Evolutionary conservation across 1,139 yeast species (phyloP).

Genomic region (Petasospora fabianii): DNA sequence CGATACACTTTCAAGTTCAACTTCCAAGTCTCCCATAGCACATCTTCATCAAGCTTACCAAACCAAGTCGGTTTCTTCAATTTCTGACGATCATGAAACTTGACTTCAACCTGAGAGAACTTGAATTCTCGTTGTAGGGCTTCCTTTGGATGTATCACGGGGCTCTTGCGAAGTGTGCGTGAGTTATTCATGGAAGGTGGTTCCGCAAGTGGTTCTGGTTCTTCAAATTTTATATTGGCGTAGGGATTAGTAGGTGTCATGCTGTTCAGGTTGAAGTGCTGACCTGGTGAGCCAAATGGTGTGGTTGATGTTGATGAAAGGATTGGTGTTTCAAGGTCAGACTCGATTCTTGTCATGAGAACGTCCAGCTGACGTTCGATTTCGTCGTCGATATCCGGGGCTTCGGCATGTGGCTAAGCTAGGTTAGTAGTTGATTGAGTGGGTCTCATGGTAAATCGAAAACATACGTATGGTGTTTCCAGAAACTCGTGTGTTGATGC

Average conservation of each 20-base stretch:
- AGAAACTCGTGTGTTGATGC: conserved; percentile 46
- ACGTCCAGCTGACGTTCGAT: conserved; percentile 28
- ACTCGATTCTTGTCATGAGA: conserved; percentile 24
- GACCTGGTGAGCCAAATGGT: conserved; percentile 25
- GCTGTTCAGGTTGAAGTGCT: conserved; percentile 11
- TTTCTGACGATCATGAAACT: conserved; percentile 33
- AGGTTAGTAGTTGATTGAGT: neutral
- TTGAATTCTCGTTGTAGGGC: conserved; percentile 10
- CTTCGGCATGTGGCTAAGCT: conserved; percentile 28
- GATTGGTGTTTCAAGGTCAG: conserved; percentile 18
- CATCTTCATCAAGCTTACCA: conserved; percentile 36
- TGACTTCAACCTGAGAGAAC: conserved; percentile 29
- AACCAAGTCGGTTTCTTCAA: conserved; percentile 37
- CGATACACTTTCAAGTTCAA: conserved; percentile 33
- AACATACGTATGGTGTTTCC: conserved; percentile 34
- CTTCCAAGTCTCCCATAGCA: conserved; percentile 50
- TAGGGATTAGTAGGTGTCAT: conserved; percentile 15
- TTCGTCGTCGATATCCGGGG: conserved; percentile 27
- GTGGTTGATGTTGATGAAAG: conserved; percentile 20
- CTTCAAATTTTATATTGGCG: conserved; percentile 16
- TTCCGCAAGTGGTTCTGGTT: conserved; percentile 11
- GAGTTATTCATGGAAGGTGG: conserved; percentile 4
- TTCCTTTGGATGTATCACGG: conserved; percentile 7
- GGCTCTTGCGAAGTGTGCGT: conserved; percentile 6
- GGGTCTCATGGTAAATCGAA: neutral